Evolutionary conservation across 306 rosid genomes (phyloP).

Genomic region (Malus sieversii): DNA sequence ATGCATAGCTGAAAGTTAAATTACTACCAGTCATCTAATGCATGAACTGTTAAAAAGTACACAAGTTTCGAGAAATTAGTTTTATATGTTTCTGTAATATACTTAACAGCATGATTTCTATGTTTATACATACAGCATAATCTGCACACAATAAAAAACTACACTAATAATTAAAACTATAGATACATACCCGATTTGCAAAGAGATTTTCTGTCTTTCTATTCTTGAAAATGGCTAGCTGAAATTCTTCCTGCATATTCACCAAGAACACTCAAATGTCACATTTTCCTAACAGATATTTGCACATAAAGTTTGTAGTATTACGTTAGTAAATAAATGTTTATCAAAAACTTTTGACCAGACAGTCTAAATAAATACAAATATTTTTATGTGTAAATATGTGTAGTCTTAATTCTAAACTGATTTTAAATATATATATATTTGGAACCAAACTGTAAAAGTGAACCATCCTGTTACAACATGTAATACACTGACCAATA

Average conservation of each 20-base stretch:
- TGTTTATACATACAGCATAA: not conserved
- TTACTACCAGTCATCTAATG: not conserved
- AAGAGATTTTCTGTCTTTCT: conserved; percentile 70
- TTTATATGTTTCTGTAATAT: not conserved
- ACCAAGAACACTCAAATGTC: conserved; percentile 1
- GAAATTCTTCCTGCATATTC: conserved; percentile 84
- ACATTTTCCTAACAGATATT: not conserved
- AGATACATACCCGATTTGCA: conserved; percentile 63
- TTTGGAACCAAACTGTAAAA: not conserved
- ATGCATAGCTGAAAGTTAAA: not conserved
- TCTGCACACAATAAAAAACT: not conserved
- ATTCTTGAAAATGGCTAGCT: conserved; percentile 73
- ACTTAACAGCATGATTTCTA: not conserved
- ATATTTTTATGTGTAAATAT: not conserved
- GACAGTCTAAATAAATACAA: not conserved
- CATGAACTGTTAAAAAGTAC: not conserved
- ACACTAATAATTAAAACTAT: not conserved
- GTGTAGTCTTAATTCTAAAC: not conserved
- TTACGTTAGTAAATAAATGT: not conserved
- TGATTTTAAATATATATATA: not conserved
- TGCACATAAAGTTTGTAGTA: not conserved
- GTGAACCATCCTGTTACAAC: not conserved
- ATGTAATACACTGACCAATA: not conserved
- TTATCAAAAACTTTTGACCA: not conserved
- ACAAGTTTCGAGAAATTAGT: not conserved